These are phyloP conservation scores for Paramecium caudatum DNA, from an alignment of 73 alveolate species.

Conservation along the genomic window DNA sequence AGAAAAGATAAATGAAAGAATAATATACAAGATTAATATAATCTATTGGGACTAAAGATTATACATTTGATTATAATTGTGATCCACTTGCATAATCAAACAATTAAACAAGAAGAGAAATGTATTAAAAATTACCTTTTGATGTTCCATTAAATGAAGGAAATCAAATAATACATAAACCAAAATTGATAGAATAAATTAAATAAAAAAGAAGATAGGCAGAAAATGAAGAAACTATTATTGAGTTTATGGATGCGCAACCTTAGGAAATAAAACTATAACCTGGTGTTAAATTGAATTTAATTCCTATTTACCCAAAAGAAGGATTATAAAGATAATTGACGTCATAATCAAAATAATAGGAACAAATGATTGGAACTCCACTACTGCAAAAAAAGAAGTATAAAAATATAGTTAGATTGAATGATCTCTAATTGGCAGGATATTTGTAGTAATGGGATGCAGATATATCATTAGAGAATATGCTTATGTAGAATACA, in stretches of 20 bases:
- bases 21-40: constrained; percentile 26
- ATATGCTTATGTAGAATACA: background rate
- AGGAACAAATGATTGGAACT: background rate
- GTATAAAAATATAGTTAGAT: background rate
- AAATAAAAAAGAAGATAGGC: background rate
- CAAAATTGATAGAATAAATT: background rate
- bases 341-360: background rate
- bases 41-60: constrained; percentile 27
- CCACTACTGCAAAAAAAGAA: too few relatives aligned
- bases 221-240: constrained; percentile 29
- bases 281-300: background rate
- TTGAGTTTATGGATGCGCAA: constrained; percentile 18
- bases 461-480: background rate
- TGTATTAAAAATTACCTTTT: background rate
- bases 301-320: background rate
- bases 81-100: constrained; percentile 31
- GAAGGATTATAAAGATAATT: background rate
- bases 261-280: background rate
- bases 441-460: background rate
- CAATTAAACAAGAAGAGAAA: background rate
- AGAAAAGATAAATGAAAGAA: constrained; percentile 19
- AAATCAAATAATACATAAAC: background rate
- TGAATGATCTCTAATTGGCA: background rate
- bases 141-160: background rate
- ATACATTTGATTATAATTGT: constrained; percentile 50